Conservation (phyloP, 768 basidiomycete genomes). For the Trametes cingulata region DNA sequence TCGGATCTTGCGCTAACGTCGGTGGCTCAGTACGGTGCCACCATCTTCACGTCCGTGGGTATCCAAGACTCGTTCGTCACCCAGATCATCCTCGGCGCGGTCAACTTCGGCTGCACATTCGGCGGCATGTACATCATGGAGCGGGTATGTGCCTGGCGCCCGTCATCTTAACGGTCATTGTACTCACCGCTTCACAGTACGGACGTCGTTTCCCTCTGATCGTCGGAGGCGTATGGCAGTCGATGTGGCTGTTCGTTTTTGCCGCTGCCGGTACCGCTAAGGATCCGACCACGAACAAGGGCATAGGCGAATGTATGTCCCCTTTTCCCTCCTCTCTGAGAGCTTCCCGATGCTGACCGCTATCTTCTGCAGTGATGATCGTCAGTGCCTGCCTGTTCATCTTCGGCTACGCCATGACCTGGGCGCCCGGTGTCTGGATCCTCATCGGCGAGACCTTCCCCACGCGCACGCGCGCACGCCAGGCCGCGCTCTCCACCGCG, state of each 20-base stretch:
- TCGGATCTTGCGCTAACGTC: neutral
- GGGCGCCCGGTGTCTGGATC: conserved; percentile 79
- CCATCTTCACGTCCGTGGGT: conserved; percentile 67
- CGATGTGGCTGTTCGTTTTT: conserved; percentile 70
- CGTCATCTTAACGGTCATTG: neutral
- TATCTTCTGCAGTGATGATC: conserved; percentile 34
- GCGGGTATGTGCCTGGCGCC: conserved; percentile 38
- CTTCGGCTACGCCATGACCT: conserved; percentile 68
- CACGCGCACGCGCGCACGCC: conserved; percentile 69
- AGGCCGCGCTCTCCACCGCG: conserved; percentile 65
- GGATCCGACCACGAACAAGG: conserved; percentile 47
- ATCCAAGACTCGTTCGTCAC: conserved; percentile 66
- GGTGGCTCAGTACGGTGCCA: conserved; percentile 45
- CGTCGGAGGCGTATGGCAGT: conserved; percentile 70
- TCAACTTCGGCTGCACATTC: conserved; percentile 74
- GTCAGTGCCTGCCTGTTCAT: conserved; percentile 73
- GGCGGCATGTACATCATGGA: conserved; percentile 76
- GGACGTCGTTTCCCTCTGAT: conserved; percentile 68
- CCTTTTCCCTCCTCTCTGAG: neutral
- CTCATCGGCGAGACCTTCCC: conserved; percentile 78
- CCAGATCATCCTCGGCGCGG: conserved; percentile 74
- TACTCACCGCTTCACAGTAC: conserved; percentile 40
- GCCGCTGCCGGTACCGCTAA: conserved; percentile 69
- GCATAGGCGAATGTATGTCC: conserved; percentile 53
- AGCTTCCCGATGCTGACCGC: neutral